Percentiles rank a stretch among this genome's conserved stretches.
Conservation (phyloP, 2,329 filamentous ascomycete species). For the Curvularia sp. region DNA sequence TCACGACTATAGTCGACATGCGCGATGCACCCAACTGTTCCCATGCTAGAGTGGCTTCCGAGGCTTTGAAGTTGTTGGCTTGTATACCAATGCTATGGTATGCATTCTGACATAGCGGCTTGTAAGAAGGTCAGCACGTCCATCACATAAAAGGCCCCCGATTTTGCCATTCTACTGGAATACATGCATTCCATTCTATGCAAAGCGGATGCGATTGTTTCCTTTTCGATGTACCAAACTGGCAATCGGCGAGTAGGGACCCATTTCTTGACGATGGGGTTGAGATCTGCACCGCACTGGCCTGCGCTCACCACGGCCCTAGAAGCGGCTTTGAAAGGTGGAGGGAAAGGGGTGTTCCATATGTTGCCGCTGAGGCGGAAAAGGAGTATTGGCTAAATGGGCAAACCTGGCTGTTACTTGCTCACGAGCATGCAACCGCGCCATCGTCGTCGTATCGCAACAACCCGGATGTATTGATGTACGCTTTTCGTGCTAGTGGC, state of each 20-base stretch:
- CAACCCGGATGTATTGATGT: conserved; percentile 10
- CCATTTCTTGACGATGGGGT: conserved; percentile 10
- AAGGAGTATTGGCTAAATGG: conserved; percentile 21
- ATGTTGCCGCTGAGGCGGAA: conserved; percentile 1
- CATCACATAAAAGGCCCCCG: not conserved
- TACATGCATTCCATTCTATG: not conserved
- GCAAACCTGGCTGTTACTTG: not conserved
- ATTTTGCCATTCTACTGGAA: not conserved
- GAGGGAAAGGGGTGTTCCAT: not conserved
- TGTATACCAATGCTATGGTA: not conserved
- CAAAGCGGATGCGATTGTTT: not conserved
- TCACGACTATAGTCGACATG: not conserved
- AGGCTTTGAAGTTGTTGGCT: not conserved
- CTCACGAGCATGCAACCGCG: conserved; percentile 5
- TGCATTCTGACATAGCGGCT: not conserved
- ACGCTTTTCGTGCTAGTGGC: conserved; percentile 7
- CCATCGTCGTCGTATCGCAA: conserved; percentile 1
- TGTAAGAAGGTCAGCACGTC: not conserved
- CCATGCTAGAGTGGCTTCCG: not conserved
- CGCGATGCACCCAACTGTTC: not conserved
- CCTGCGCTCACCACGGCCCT: conserved; percentile 8
- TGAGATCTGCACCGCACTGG: conserved; percentile 14
- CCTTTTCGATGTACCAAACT: not conserved
- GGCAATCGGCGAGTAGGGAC: not conserved
- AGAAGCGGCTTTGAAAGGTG: not conserved